Evolutionary conservation across 345 rosid species (phyloP), one percentile per base, ranked within the genome.

Genomic region (Aegle marmelos): DNA sequence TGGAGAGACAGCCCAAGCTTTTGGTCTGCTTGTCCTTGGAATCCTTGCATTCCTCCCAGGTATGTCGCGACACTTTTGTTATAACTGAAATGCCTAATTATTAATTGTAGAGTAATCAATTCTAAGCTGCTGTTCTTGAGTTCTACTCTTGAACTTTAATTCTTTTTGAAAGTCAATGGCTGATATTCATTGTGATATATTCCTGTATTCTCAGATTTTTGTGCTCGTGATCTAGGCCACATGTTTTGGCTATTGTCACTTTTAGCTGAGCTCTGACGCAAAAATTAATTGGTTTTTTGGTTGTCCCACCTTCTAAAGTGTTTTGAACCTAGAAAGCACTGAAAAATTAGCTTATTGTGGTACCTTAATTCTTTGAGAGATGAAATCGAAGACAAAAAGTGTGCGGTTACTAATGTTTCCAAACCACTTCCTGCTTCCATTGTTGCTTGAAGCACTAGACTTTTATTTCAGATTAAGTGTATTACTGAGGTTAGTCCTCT

Each of bases 41-140:
- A 56, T 93, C 78, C 87, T 95, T 75, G 79, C 97, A 64, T 95
- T 95, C 86, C 90, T 93, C 25, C 98, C 98, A 80, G 97, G 98
- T 94, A 83, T 37, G 56, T 54, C 4, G 45, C 0, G 25, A 4
- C 27, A 21, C 16, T 65, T 65, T 65, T 65, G 68, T n/a, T 9
- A 33, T 33, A 65, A 34, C 25, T 34, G 16, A 45, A 2, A n/a
- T 68, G 56, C 16, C 13, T 37, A n/a, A 67, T 69, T 27, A 13
- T 69, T 69, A 16, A 28, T 17, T 22, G 16, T 66, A 8, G 11
- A 30, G 31, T 39, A 27, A 41, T 41, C 31, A 37, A 66, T 36
- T 22, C 11, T 37, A 41, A 41, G 7, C 5, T 41, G 48, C 70
- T 66, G 67, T 19, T 62, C 22, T 30, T 30, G 6, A 62, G 67